Evolutionary conservation across 768 basidiomycete species (phyloP), one percentile per base, ranked within the genome.

Genomic region (Phanerochaete sordida): DNA sequence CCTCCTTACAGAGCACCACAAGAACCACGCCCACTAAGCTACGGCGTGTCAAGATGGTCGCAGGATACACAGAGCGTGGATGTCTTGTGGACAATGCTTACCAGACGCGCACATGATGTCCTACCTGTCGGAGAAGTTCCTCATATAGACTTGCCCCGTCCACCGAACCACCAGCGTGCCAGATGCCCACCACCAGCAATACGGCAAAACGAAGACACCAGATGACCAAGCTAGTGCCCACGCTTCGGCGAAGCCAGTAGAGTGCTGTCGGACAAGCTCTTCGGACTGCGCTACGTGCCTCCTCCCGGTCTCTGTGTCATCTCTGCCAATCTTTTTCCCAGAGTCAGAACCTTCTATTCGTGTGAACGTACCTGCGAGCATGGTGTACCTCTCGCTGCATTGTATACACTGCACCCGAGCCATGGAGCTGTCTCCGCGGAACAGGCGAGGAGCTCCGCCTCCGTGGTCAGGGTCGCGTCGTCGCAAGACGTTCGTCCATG

Each of bases 21-120:
- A 93, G 83, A 91, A 93, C 79, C 86, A 90, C 73, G 76, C 86
- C n/a, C 92, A 93, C 76, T 93, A 77, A 74, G 58, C 56, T 62
- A 56, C 23, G 50, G 24, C 51, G 15, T n/a, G 26, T 23, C 50
- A 35, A 33, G 55, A n/a, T 37, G 31, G 56, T 15, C 23, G 46
- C 57, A 35, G 64, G 61, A 56, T 59, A 51, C 49, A 37, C 23
- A 62, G 46, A 57, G 51, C 58, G 62, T 30, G 50, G 33, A 21
- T 44, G 35, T n/a, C 33, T 52, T 48, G 27, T 45, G 51, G 48
- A 45, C 56, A 52, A 57, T 62, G 56, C 49, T 47, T 57, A 62
- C 51, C 56, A 53, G 30, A 35, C 60, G 56, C 45, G 49, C 61
- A 53, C 37, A 57, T 44, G 52, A 43, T 43, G 23, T 43, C 13